Base-by-base conservation (phyloP, 1,139 yeast genomes). In the Nakaseomyces glabratus region DNA sequence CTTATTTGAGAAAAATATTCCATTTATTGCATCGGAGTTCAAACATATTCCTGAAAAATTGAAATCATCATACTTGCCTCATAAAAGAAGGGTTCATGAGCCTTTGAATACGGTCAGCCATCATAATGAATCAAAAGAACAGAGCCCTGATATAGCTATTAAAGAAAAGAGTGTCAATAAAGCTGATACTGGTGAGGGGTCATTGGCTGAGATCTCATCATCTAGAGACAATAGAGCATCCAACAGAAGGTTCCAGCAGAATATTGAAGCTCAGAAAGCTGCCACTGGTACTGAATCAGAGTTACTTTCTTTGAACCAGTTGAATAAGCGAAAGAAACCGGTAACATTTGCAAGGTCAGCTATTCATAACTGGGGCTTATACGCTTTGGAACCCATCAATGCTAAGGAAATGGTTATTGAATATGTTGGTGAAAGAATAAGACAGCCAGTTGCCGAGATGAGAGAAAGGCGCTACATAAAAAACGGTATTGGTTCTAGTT, bases 371-470 rank as follows among this genome's bases (percentile, higher is more conserved):
- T 90, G 98, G 98, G 99, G 99, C 0, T 62, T 90, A 33, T 90
- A 86, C 60, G 98, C 98, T 0, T 65, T 84, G 52, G 97, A 90
- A 52, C 94, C 94, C 1, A 90, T 90, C 51, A 82, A 86, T 10
- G 93, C 93, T 1, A 82, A 80, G 47, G 98, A 90, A 59, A 90
- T 90, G 96, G 88, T 90, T 50, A 90, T 93, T 42, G 99, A 93
- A 58, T 90, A 90, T 51, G 97, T 90, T n/a, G 99, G 99, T 21
- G 98, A 90, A 51, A 72, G 93, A 40, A 78, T 93, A 22, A 68
- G 98, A 41, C 96, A 88, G 52, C 95, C 86, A 39, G 90, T 88
- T 24, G 95, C 97, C 1, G 98, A 93, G 50, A 75, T 84, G 49
- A 69, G 98, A 35, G 99, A 93, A 55, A 76, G 78, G 55, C 71